Base-by-base conservation (phyloP, 768 basidiomycete species). In the Baorangia bicolor region DNA sequence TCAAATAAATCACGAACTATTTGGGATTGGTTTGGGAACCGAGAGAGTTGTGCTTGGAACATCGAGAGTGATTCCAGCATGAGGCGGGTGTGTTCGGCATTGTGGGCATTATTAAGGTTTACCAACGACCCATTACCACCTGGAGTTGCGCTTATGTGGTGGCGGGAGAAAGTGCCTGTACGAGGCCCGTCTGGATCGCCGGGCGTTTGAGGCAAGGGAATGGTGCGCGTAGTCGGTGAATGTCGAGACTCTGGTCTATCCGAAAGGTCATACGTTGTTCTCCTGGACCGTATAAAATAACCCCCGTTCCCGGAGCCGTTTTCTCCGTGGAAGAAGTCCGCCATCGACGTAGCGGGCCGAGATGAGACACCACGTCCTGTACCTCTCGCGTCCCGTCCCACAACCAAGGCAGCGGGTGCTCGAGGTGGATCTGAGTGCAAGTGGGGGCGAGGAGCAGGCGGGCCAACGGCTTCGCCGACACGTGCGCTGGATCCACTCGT, bases 1-100 rank as follows among this genome's bases (percentile, higher is more conserved):
- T 81, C 76, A 47, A 82, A 74, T 38, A 91, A 70, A 35, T 90
- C 88, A 0, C 75, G 74, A 18, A 78, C 71, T 5, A 75, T 74
- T 38, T 71, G 63, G 8, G 78, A 73, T 70, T 74, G 75, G 9
- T 70, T 70, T 1, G 84, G 80, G 13, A 87, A 68, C 45, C 86
- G 84, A 21, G 77, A 70, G 2, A 92, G 71, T 25, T 87, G 80
- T 3, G 78, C 73, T 66, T 92, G 88, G 59, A 93, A 90, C 77
- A 87, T 82, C 5, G 73, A 67, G 14, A 92, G 71, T 18, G 85
- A 81, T 39, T 92, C 89, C 21, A 84, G 61, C 80, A 92, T 84
- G 42, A 93, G 71, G n/a, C 79, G 75, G 1, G 82, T 76, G 61
- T 92, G 91, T 60, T 92, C 88, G 4, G 75, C 67, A 35, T 67